Evolutionary conservation across 768 basidiomycete genomes (phyloP), one percentile per base, ranked within the genome.

Genomic region (Postia placenta): DNA sequence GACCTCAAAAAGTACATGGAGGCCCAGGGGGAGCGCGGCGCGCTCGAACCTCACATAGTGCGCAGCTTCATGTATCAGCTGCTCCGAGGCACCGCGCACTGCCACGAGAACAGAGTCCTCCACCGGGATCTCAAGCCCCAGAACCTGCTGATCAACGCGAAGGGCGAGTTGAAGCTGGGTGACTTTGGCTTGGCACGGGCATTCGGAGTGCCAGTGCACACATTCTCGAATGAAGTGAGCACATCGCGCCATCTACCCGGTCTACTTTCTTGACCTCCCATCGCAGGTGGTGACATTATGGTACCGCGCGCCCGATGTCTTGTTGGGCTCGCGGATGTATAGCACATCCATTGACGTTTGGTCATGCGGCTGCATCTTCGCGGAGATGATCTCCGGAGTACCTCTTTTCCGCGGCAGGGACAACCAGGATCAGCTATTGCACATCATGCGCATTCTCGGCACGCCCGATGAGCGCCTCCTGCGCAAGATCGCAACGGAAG

Each of bases 1-100:
- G 96, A 99, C 70, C 76, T 99, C 40, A 99, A 99, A 69, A 93
- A 92, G 64, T 98, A 97, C 67, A 99, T 99, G 96, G 96, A 99
- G 66, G 86, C 90, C 28, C 86, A 96, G 59, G 96, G 96, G 48
- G 93, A 98, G 56, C 82, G 94, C 38, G 93, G 96, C 47, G 93
- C 95, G 3, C 77, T 99, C 37, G 92, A 96, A 54, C 83, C 89
- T 7, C 76, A 78, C 39, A 92, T 90, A 3, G 75, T 98, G 52
- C 85, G 91, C 49, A 93, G 90, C 63, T 99, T 99, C 70, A 96
- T 98, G 87, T 95, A 87, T 67, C 96, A 99, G 65, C 80, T 98
- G 20, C 76, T 98, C 57, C 94, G 92, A 67, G 96, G 96, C 43
- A 97, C 93, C 43, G 92, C 92, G 4, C 98, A 95, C 69, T 98